Base-by-base conservation (phyloP, 2,329 filamentous ascomycete species). In the Alternaria arborescens region DNA sequence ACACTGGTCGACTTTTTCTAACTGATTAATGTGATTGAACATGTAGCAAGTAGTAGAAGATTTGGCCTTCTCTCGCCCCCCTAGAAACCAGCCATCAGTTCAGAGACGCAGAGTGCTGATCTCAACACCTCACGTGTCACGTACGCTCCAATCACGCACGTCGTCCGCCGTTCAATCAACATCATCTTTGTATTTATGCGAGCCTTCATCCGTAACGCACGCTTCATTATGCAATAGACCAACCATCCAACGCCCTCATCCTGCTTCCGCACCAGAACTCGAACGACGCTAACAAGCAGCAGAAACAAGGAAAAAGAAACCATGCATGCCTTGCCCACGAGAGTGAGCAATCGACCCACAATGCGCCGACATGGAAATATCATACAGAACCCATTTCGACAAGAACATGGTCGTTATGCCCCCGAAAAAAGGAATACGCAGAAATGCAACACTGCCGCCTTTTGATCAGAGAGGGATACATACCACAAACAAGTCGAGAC, bases 381-480 rank as follows among this genome's bases (percentile, higher is more conserved):
- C 64, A 67, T 76, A 76, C 72, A 76, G 56, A 56, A 63, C 52
- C 61, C 53, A 53, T 52, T 62, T 50, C 43, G 62, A 40, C 41
- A 52, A 58, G 44, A 46, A 24, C 32, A 55, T 62, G 30, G 40
- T 51, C 22, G 55, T 54, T 38, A 38, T 55, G 47, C 26, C n/a
- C 34, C 24, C 59, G 30, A 12, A 47, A 43, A 38, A 47, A 38
- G 55, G 28, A 55, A 44, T 28, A 54, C 47, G 47, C 43, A 61
- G 52, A 71, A 71, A 75, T 74, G 72, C 71, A 70, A 71, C 72
- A 72, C 58, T 67, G 64, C 66, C 68, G 67, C 65, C 64, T 65
- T 69, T 75, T 75, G 72, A 52, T 38, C 20, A 51, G 52, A 57
- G 58, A 46, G 46, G 63, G 51, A 70, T 58, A 47, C 65, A 70